Conservation (phyloP, 1,284 basidiomycete species). For the Apiotrichum laibachii region DNA sequence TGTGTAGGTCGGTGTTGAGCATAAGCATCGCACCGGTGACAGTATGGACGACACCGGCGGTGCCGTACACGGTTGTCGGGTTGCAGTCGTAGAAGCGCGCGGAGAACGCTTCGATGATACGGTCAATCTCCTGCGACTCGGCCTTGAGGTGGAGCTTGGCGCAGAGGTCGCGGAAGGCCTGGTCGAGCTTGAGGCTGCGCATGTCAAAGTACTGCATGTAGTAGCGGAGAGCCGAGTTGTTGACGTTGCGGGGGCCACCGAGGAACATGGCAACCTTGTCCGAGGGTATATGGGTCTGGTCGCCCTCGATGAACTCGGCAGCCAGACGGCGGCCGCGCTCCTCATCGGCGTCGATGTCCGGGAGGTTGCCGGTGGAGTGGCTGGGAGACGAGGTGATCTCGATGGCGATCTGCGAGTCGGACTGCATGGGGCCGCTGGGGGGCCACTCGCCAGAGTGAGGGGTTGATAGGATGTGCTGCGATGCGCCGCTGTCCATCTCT, state of each 20-base stretch:
- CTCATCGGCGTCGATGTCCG: constrained; percentile 49
- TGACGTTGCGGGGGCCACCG: constrained; percentile 75
- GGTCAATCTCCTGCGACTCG: constrained; percentile 96
- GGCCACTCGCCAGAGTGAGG: neutral
- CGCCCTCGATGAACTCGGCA: constrained; percentile 77
- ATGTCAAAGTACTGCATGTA: constrained; percentile 94
- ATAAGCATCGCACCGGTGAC: constrained; percentile 89
- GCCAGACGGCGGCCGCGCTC: constrained; percentile 70
- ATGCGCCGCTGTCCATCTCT: neutral
- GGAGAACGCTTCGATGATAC: constrained; percentile 89
- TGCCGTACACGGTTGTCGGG: constrained; percentile 72
- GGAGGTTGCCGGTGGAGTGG: constrained; percentile 14
- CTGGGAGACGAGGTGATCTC: constrained; percentile 18
- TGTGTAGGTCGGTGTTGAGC: constrained; percentile 94
- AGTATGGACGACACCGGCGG: constrained; percentile 86
- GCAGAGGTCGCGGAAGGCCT: constrained; percentile 85
- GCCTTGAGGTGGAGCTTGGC: constrained; percentile 88
- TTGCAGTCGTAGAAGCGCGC: constrained; percentile 89
- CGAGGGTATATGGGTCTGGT: constrained; percentile 73
- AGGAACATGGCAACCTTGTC: constrained; percentile 97
- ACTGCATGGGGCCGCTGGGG: neutral
- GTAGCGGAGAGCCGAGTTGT: constrained; percentile 68
- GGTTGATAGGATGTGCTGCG: neutral
- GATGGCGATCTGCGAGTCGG: constrained; percentile 12
- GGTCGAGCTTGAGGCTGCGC: constrained; percentile 71